Percentiles rank a stretch among this genome's conserved stretches.
Conservation (phyloP, 2,329 filamentous ascomycete species). For the Epicoccum nigrum region DNA sequence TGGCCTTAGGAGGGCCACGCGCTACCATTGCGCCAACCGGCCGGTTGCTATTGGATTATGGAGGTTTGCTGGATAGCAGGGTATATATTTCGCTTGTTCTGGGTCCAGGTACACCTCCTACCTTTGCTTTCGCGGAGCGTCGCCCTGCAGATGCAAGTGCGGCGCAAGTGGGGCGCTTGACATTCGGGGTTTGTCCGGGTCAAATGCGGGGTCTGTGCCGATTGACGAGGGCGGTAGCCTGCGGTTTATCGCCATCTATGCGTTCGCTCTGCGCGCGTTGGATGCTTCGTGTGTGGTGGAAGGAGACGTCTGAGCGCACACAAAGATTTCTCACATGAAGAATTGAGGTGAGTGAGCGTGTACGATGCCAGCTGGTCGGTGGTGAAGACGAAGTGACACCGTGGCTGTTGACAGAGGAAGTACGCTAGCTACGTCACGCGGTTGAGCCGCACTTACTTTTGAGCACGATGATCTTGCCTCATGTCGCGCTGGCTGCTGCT, state of each 20-base stretch:
- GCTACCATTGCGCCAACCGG: slow-evolving; percentile 24
- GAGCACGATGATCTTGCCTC: not conserved
- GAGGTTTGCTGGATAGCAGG: accelerated
- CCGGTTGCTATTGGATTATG: slow-evolving; percentile 4
- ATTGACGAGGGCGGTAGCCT: no score
- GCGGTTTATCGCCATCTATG: no score
- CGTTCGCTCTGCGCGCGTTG: no score
- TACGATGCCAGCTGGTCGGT: not conserved
- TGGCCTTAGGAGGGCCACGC: slow-evolving; percentile 21
- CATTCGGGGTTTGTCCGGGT: not conserved
- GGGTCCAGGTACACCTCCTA: no score
- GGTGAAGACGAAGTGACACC: not conserved
- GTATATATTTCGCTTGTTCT: not conserved
- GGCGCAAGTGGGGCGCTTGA: not conserved
- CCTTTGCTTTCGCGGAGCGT: no score
- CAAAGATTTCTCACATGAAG: not conserved
- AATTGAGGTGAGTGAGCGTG: not conserved
- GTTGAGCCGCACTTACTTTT: slow-evolving; percentile 1
- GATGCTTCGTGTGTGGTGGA: no score
- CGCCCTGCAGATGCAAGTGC: no score
- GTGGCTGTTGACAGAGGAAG: not conserved
- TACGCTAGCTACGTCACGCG: slow-evolving; percentile 9
- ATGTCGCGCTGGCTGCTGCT: no score
- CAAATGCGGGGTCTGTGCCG: not conserved
- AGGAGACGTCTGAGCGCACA: not conserved